Conservation (phyloP, 352 stramenopile species). For the Globisporangium rhizosaccharum region DNA sequence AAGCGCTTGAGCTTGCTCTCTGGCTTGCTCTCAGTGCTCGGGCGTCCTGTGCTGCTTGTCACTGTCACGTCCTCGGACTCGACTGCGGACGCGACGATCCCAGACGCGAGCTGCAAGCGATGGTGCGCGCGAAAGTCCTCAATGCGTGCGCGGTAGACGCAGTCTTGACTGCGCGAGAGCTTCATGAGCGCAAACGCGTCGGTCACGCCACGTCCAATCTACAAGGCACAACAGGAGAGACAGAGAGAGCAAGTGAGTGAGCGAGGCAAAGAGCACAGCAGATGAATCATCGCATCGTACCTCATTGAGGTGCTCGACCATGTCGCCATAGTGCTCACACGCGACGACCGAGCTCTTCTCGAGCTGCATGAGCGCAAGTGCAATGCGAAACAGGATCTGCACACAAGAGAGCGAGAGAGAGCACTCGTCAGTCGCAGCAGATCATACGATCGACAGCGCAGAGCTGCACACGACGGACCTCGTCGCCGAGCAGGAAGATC, state of each 20-base stretch:
- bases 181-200: conserved; percentile 45
- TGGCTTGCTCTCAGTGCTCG: conserved; percentile 33
- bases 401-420: not conserved
- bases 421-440: not conserved
- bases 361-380: conserved; percentile 65
- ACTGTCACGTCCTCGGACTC: conserved; percentile 25
- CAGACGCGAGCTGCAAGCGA: conserved; percentile 70
- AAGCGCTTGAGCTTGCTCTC: conserved; percentile 57
- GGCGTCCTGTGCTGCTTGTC: conserved; percentile 26
- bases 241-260: not conserved
- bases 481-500: conserved; percentile 78
- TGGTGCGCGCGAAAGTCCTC: conserved; percentile 85
- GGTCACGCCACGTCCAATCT: conserved; percentile 55
- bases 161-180: conserved; percentile 54
- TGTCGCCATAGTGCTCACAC: conserved; percentile 69
- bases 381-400: conserved; percentile 74
- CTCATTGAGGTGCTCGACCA: conserved; percentile 78
- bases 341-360: conserved; percentile 51
- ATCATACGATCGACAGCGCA: not conserved
- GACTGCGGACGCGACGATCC: conserved; percentile 67
- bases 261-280: not conserved
- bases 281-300: conserved; percentile 17
- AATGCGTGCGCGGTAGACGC: conserved; percentile 58
- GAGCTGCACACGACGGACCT: conserved; percentile 28
- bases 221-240: not conserved